Percentiles rank a stretch among this genome's conserved stretches.
These are phyloP conservation scores for Pythium scleroteichum DNA, from an alignment of 352 stramenopile species.

Conservation along the genomic window DNA sequence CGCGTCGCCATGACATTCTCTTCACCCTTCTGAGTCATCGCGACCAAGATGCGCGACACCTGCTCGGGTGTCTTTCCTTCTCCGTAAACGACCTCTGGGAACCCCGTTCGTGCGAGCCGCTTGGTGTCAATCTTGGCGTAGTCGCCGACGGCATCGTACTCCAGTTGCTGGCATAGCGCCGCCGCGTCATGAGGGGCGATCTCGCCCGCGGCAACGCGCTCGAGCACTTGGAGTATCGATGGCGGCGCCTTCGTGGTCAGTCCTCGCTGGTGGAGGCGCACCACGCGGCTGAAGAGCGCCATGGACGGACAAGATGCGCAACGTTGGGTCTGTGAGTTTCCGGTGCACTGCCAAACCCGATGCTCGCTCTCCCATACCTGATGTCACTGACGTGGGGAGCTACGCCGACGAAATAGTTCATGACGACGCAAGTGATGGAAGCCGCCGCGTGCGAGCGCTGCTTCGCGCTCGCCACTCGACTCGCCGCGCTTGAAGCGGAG, in stretches of 20 bases:
- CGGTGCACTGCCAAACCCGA: neutral
- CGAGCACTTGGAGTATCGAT: slow-evolving; percentile 43
- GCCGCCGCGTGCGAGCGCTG: slow-evolving; percentile 29
- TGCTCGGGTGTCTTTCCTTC: slow-evolving; percentile 92
- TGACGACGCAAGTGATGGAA: slow-evolving; percentile 10
- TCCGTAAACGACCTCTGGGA: slow-evolving; percentile 95
- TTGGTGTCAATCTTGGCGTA: slow-evolving; percentile 91
- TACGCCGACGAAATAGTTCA: too few species aligned
- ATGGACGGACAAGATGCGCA: too few species aligned
- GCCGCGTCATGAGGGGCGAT: slow-evolving; percentile 33
- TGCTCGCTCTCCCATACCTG: slow-evolving; percentile 5
- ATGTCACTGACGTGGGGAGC: slow-evolving; percentile 1
- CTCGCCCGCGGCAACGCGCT: slow-evolving; percentile 59
- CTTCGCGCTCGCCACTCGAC: slow-evolving; percentile 24
- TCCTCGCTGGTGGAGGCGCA: too few species aligned
- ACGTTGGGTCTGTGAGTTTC: neutral
- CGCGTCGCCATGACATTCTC: slow-evolving; percentile 83
- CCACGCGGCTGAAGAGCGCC: too few species aligned
- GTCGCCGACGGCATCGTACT: slow-evolving; percentile 55
- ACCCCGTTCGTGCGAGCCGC: slow-evolving; percentile 87
- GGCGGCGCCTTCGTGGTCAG: slow-evolving; percentile 7
- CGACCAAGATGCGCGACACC: slow-evolving; percentile 88
- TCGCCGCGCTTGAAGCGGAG: slow-evolving; percentile 30
- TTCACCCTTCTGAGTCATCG: slow-evolving; percentile 75
- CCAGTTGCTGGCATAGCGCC: slow-evolving; percentile 31